Conservation (phyloP, 371 early-diverging fungal species). For the Mortierella sp. region DNA sequence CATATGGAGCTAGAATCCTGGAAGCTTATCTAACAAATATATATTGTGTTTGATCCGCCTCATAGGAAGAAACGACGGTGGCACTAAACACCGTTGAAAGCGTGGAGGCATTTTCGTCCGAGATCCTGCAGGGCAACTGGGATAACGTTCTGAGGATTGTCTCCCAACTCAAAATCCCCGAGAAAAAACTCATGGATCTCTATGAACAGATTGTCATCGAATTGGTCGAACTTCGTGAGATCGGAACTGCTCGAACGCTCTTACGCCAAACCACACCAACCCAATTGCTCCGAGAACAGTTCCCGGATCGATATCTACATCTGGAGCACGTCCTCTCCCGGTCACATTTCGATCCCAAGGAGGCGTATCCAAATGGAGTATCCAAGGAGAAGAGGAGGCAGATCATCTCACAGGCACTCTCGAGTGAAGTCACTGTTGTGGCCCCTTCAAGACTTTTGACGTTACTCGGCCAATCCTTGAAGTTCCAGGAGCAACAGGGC, state of each 20-base stretch:
- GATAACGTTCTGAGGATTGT: constrained; percentile 85
- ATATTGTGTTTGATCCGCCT: neutral
- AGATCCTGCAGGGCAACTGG: constrained; percentile 88
- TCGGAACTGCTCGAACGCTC: constrained; percentile 85
- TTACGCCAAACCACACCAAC: constrained; percentile 90
- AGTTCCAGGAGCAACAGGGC: constrained; percentile 90
- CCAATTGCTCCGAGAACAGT: constrained; percentile 74
- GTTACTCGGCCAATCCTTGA: constrained; percentile 83
- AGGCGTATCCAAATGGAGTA: constrained; percentile 62
- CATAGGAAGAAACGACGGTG: constrained; percentile 81
- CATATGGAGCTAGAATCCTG: too few species aligned
- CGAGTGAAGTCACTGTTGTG: constrained; percentile 79
- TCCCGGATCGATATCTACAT: constrained; percentile 84
- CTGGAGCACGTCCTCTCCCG: constrained; percentile 82
- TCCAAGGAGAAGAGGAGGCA: constrained; percentile 79
- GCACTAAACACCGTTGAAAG: constrained; percentile 87
- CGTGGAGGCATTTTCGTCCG: constrained; percentile 71
- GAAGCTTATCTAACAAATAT: neutral
- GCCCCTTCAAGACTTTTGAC: constrained; percentile 84
- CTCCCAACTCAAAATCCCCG: constrained; percentile 73
- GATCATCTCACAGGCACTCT: constrained; percentile 77
- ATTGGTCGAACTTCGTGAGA: constrained; percentile 83
- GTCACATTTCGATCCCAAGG: constrained; percentile 69
- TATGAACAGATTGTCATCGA: constrained; percentile 95
- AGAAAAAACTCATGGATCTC: constrained; percentile 78